phyloP scores from a whole-genome alignment of 1,284 basidiomycete species.

The Calocybe gambosa region DNA sequence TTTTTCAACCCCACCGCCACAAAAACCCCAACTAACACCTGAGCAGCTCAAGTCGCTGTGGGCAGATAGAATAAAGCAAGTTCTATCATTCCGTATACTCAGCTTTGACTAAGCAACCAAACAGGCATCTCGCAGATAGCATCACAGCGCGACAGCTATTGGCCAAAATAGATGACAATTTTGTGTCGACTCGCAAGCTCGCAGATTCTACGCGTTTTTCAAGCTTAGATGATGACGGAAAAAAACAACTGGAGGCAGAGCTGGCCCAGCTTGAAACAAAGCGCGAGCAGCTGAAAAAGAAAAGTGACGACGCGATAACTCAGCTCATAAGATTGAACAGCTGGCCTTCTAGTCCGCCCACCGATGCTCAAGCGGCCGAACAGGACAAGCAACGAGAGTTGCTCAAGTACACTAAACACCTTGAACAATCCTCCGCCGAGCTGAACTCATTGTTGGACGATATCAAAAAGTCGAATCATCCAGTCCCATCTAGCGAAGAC shows the following conservation, averaged over 20 bases:
- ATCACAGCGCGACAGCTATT: constrained; percentile 9
- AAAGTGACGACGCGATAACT: constrained; percentile 21
- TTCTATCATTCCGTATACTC: not conserved
- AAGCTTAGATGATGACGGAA: constrained; percentile 12
- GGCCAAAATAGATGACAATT: constrained; percentile 13
- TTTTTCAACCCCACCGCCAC: not conserved
- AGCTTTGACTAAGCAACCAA: not conserved
- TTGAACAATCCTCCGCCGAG: constrained; percentile 18
- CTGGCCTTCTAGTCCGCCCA: constrained; percentile 29
- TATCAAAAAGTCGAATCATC: constrained; percentile 5
- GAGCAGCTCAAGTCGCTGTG: constrained; percentile 14
- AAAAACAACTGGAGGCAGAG: constrained; percentile 16
- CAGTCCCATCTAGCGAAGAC: constrained; percentile 2
- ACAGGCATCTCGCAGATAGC: constrained; percentile 14
- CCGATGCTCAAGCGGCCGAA: constrained; percentile 19
- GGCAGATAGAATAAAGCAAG: constrained; percentile 18
- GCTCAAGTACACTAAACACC: constrained; percentile 21
- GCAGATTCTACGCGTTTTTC: constrained; percentile 7
- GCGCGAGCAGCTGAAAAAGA: constrained; percentile 22
- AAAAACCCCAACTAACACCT: constrained; percentile 1
- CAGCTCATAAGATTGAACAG: constrained; percentile 30
- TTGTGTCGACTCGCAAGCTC: constrained; percentile 9
- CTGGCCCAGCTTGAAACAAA: constrained; percentile 20
- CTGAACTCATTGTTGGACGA: constrained; percentile 18
- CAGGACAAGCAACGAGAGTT: constrained; percentile 23